Evolutionary conservation across 805 yeast species (phyloP).

Genomic region (Priceomyces carsonii): DNA sequence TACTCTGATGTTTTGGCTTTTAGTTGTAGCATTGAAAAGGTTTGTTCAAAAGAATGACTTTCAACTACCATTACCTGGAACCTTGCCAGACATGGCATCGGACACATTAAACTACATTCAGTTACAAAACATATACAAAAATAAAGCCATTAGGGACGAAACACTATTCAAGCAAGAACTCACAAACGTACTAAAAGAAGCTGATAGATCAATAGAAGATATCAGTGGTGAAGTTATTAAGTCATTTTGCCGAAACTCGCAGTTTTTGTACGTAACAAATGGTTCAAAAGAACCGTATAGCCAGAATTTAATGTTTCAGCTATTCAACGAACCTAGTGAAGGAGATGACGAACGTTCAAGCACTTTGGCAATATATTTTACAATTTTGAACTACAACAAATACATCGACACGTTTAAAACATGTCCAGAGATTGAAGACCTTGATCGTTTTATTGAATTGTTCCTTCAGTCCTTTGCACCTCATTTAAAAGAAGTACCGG

Average conservation of each 20-base stretch:
- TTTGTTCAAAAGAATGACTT: slow-evolving; percentile 43
- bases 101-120: slow-evolving; percentile 61
- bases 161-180: slow-evolving; percentile 37
- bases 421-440: slow-evolving; percentile 21
- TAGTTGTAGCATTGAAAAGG: slow-evolving; percentile 51
- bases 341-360: slow-evolving; percentile 14
- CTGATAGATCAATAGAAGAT: slow-evolving; percentile 28
- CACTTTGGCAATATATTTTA: slow-evolving; percentile 39
- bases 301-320: slow-evolving; percentile 15
- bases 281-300: slow-evolving; percentile 38
- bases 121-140: slow-evolving; percentile 58
- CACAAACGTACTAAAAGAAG: slow-evolving; percentile 17
- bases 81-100: slow-evolving; percentile 87
- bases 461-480: slow-evolving; percentile 18
- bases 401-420: slow-evolving; percentile 16
- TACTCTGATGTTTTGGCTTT: slow-evolving; percentile 59
- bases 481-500: slow-evolving; percentile 15
- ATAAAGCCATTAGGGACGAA: slow-evolving; percentile 55
- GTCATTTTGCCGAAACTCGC: slow-evolving; percentile 64
- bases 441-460: slow-evolving; percentile 16
- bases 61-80: slow-evolving; percentile 70
- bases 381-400: slow-evolving; percentile 36
- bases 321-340: slow-evolving; percentile 14
- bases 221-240: slow-evolving; percentile 37
- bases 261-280: slow-evolving; percentile 48